Conservation (phyloP, 2,329 filamentous ascomycete genomes). For the Cercospora sp. region DNA sequence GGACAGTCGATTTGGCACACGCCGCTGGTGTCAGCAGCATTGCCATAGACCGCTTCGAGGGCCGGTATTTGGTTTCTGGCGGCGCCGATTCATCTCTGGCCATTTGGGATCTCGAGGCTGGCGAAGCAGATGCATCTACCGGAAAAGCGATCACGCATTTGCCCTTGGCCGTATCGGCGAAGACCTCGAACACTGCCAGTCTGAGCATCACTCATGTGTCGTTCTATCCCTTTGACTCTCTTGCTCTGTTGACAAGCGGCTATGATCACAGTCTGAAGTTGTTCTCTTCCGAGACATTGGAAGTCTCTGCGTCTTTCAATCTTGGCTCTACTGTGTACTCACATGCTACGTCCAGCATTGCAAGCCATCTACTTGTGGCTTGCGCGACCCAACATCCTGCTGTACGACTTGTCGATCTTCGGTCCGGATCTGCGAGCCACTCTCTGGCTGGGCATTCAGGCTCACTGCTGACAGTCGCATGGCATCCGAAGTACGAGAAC, state of each 20-base stretch:
- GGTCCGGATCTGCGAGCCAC: constrained; percentile 69
- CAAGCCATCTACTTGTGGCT: constrained; percentile 75
- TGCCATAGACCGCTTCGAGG: constrained; percentile 78
- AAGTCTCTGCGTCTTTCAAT: constrained; percentile 65
- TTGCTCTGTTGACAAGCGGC: constrained; percentile 73
- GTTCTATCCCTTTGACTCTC: constrained; percentile 76
- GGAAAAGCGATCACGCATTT: constrained; percentile 13
- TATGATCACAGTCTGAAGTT: constrained; percentile 77
- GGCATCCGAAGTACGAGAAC: constrained; percentile 80
- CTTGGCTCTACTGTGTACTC: constrained; percentile 70
- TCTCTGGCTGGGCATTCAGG: constrained; percentile 52
- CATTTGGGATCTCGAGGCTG: constrained; percentile 79
- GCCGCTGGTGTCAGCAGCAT: constrained; percentile 76
- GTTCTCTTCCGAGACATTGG: constrained; percentile 65
- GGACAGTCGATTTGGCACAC: constrained; percentile 49
- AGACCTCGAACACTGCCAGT: constrained; percentile 54
- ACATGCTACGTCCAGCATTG: constrained; percentile 73
- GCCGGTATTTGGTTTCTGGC: constrained; percentile 75
- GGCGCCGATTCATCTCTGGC: constrained; percentile 82
- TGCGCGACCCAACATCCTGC: constrained; percentile 84
- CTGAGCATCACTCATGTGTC: constrained; percentile 73
- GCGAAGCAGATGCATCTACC: constrained; percentile 30
- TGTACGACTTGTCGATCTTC: constrained; percentile 81
- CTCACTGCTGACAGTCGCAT: constrained; percentile 63
- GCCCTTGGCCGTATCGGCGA: constrained; percentile 26